phyloP scores from a whole-genome alignment of 352 stramenopile species.

The Phytophthora ohioensis region DNA sequence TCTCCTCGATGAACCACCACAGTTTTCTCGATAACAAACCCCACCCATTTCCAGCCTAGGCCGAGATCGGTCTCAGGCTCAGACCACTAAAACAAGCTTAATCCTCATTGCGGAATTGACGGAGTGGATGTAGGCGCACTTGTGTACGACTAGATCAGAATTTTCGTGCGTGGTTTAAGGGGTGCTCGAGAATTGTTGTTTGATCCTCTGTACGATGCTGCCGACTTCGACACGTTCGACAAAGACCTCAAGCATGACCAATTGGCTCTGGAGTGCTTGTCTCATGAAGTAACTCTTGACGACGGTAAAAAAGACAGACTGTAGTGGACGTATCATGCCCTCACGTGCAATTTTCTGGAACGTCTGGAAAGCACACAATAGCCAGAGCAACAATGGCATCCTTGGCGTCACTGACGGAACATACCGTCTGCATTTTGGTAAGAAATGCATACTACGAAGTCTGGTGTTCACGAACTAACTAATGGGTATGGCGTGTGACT shows the following conservation, averaged over 20 bases:
- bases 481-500: too few relatives aligned
- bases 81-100: too few relatives aligned
- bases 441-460: neutral
- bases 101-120: too few relatives aligned
- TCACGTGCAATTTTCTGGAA: neutral
- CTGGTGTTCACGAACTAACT: too few relatives aligned
- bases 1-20: too few relatives aligned
- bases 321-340: neutral
- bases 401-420: neutral
- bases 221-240: neutral
- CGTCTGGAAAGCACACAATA: neutral
- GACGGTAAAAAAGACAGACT: conserved; percentile 5
- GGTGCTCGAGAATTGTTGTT: neutral
- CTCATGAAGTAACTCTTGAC: conserved; percentile 4
- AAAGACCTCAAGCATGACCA: conserved; percentile 8
- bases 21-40: too few relatives aligned
- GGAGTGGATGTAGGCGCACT: conserved; percentile 8
- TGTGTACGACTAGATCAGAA: conserved; percentile 7
- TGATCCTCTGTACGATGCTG: neutral
- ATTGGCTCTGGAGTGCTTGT: conserved; percentile 7
- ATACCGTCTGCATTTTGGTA: neutral
- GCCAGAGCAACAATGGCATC: neutral
- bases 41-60: too few relatives aligned
- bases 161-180: conserved; percentile 3
- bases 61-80: too few relatives aligned